phyloP scores from a whole-genome alignment of 352 stramenopile genomes.

The Phytophthora agathidicida region DNA sequence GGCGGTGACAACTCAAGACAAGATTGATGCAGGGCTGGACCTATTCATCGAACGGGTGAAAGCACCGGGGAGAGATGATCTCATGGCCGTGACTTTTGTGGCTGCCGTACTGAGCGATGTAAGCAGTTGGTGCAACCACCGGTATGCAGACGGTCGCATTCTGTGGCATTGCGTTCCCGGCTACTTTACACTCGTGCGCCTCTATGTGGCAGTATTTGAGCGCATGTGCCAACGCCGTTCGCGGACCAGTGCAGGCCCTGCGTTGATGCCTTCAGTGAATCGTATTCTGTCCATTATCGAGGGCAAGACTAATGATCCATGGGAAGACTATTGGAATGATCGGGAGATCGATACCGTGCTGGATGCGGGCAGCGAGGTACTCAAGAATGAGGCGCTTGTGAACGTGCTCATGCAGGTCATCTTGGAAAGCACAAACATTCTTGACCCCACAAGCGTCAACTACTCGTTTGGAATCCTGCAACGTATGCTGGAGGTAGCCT shows the following conservation, averaged over 20 bases:
- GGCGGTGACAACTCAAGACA: conserved; percentile 37
- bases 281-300: conserved; percentile 71
- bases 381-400: conserved; percentile 71
- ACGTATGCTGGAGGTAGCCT: conserved; percentile 68
- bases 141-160: conserved; percentile 42
- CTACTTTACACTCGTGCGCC: conserved; percentile 72
- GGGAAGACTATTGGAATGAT: conserved; percentile 76
- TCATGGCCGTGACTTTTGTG: conserved; percentile 73
- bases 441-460: conserved; percentile 81
- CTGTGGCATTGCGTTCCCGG: conserved; percentile 83
- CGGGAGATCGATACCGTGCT: conserved; percentile 64
- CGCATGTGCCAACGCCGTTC: conserved; percentile 79
- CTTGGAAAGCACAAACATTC: conserved; percentile 84
- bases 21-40: conserved; percentile 56
- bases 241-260: conserved; percentile 31
- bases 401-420: conserved; percentile 85
- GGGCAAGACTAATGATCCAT: conserved; percentile 59
- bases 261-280: conserved; percentile 50
- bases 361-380: conserved; percentile 60
- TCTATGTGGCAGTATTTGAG: conserved; percentile 74
- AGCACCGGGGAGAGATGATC: conserved; percentile 60
- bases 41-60: conserved; percentile 66
- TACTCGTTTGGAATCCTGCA: conserved; percentile 86
- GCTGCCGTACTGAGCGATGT: conserved; percentile 71
- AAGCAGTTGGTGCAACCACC: conserved; percentile 60